Evolutionary conservation across 2,329 filamentous ascomycete species (phyloP), one percentile per base, ranked within the genome.

Genomic region (Penicillium sp.): DNA sequence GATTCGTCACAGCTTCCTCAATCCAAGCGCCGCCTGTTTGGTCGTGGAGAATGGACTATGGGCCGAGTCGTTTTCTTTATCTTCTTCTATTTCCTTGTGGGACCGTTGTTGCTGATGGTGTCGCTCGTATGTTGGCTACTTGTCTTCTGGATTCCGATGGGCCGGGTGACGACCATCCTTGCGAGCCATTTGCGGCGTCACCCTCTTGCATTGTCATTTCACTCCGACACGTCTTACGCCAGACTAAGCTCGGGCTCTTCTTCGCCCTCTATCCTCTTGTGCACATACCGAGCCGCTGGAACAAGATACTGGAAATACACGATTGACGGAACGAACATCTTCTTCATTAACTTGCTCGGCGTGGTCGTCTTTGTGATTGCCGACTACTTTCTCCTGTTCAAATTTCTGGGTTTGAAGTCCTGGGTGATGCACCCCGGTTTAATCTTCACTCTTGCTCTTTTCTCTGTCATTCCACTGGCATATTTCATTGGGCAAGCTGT

Each of bases 241-340:
- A 87, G 92, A 49, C 79, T 81, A 10, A 83, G 84, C 7, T 86
- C 87, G 40, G 85, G 85, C 7, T 85, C 85, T 13, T 85, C 88
- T 17, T 88, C 91, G 39, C 88, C 89, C 13, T 93, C 92, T 9
- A 93, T 99, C 55, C 79, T 99, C 15, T 81, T 99, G 27, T 99
- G 94, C 80, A 99, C 94, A 5, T 99, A 99, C 75, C 89, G 95
- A 52, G 94, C 94, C 36, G 93, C 95, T 10, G 94, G 94, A 10
- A 80, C 86, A 61, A 93, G 93, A 72, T 99, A 99, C 78, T 99
- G 95, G 93, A 99, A 99, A 75, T 99, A 99, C 75, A 99, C 94
- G 3, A 81, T 99, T 52, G 94, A 99, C 68, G 95, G 94, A 49
- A 99, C 94, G 55, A 99, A 99, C 75, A 96, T 99, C 68, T 97